Evolutionary conservation across 2,329 filamentous ascomycete genomes (phyloP).

Genomic region (Tolypocladium cylindrosporum): DNA sequence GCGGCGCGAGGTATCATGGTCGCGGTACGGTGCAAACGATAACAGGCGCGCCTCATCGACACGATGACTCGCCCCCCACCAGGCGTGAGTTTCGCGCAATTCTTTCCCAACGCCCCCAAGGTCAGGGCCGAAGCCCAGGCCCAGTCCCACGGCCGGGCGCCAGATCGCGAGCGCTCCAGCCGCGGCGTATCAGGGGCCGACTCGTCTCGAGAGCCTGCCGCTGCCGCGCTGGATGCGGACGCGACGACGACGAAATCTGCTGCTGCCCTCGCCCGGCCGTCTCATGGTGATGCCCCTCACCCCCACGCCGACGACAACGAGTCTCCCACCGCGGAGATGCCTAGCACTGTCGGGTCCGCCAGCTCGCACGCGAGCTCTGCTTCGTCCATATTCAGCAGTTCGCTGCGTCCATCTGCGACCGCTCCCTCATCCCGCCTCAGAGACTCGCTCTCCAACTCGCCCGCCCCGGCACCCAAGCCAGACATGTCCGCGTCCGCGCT

Average conservation of each 20-base stretch:
- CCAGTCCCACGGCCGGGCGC: slow-evolving; percentile 20
- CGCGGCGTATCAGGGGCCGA: slow-evolving; percentile 12
- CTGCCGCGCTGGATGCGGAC: slow-evolving; percentile 13
- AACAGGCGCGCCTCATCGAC: slow-evolving; percentile 36
- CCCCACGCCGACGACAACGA: slow-evolving; percentile 52
- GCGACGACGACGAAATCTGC: slow-evolving; percentile 6
- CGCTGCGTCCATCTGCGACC: slow-evolving; percentile 30
- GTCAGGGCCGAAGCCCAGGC: slow-evolving; percentile 34
- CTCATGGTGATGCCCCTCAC: slow-evolving; percentile 15
- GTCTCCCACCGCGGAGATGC: slow-evolving; percentile 51
- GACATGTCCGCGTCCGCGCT: slow-evolving; percentile 43
- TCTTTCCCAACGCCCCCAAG: slow-evolving; percentile 71
- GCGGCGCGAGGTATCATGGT: slow-evolving; percentile 43
- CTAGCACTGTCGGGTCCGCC: slow-evolving; percentile 61
- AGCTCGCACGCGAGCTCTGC: slow-evolving; percentile 62
- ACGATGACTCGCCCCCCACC: slow-evolving; percentile 71
- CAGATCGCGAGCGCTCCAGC: slow-evolving; percentile 20
- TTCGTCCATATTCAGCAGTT: slow-evolving; percentile 59
- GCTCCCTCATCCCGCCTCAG: slow-evolving; percentile 31
- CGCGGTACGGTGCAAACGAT: slow-evolving; percentile 41
- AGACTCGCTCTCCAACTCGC: slow-evolving; percentile 41
- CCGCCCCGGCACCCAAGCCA: slow-evolving; percentile 39
- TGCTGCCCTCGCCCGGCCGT: slow-evolving; percentile 8
- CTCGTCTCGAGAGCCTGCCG: slow-evolving; percentile 12
- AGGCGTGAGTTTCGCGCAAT: slow-evolving; percentile 72